Evolutionary conservation across 345 rosid genomes (phyloP).

Genomic region (Capsella bursapastoris): DNA sequence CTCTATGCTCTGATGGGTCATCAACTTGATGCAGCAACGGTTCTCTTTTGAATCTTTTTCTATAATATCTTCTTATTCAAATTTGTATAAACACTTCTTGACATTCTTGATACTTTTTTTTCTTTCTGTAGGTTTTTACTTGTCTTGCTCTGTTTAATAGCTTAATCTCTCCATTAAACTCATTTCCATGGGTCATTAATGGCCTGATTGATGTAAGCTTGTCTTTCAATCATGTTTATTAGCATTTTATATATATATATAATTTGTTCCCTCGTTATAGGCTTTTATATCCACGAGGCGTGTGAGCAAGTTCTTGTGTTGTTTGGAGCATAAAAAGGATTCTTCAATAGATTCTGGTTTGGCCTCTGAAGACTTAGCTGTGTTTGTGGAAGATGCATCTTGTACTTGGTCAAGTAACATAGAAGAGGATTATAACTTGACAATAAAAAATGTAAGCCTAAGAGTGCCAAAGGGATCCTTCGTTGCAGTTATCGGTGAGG

Average conservation of each 20-base stretch:
- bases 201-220: constrained; percentile 91
- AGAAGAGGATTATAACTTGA: constrained; percentile 51
- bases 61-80: neutral
- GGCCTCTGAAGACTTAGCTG: constrained; percentile 53
- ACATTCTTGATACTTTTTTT: constrained; percentile 3
- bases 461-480: constrained; percentile 67
- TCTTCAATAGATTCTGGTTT: constrained; percentile 44
- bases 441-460: constrained; percentile 61
- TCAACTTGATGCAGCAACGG: constrained; percentile 95
- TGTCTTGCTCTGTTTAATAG: constrained; percentile 89
- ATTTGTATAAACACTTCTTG: neutral
- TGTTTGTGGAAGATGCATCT: constrained; percentile 66
- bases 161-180: constrained; percentile 90
- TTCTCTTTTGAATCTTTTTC: constrained; percentile 38
- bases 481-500: constrained; percentile 89
- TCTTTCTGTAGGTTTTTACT: constrained; percentile 77
- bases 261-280: constrained; percentile 44
- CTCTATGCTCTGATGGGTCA: constrained; percentile 86
- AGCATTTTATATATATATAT: constrained; percentile 9
- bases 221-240: constrained; percentile 25
- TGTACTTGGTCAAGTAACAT: constrained; percentile 70
- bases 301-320: constrained; percentile 76
- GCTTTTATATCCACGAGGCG: constrained; percentile 87
- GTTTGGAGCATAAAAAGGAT: constrained; percentile 54
- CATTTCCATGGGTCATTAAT: constrained; percentile 97